Evolutionary conservation across 2,329 filamentous ascomycete species (phyloP), one percentile per base, ranked within the genome.

Genomic region (Sporothrix luriei): DNA sequence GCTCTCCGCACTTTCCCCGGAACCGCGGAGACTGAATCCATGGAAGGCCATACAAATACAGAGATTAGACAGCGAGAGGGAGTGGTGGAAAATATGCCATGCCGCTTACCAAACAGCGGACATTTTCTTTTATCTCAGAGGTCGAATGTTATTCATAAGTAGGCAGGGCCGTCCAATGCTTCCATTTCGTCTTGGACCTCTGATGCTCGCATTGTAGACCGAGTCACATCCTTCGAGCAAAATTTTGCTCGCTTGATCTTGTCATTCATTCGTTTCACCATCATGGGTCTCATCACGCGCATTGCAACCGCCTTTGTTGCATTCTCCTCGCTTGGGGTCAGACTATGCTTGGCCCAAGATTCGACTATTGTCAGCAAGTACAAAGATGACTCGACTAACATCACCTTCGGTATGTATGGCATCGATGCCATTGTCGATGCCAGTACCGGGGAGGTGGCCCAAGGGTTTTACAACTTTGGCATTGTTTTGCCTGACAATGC

Each of bases 401-500:
- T 73, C 26, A 72, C 69, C 5, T 73, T 73, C 52, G 68, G 69
- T n/a, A 71, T 70, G 66, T 73, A 71, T 62, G 61, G 64, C 4
- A 33, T 71, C 29, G 68, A 69, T 26, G 46, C 57, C 7, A 51
- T 71, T 33, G 33, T 57, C 11, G 71, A 72, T 38, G 57, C 71
- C 11, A 69, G 69, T 9, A 69, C 68, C 1, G 66, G 55, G 5
- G 69, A 71, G 29, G 64, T 71, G 16, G 70, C 54, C 4, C 68
- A 68, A 16, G 61, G 68, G 2, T 70, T 73, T 1, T 77, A 73
- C 69, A 74, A 75, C 66, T 85, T 85, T 65, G 87, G 87, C 74
- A 74, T 89, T 66, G 84, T 84, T 1, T 78, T 89, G 19, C 87
- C 87, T 5, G 73, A 76, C 19, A 78, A 83, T 74, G 84, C 84